phyloP scores from a whole-genome alignment of 2,329 filamentous ascomycete genomes.

The Lizonia empirigonia region DNA sequence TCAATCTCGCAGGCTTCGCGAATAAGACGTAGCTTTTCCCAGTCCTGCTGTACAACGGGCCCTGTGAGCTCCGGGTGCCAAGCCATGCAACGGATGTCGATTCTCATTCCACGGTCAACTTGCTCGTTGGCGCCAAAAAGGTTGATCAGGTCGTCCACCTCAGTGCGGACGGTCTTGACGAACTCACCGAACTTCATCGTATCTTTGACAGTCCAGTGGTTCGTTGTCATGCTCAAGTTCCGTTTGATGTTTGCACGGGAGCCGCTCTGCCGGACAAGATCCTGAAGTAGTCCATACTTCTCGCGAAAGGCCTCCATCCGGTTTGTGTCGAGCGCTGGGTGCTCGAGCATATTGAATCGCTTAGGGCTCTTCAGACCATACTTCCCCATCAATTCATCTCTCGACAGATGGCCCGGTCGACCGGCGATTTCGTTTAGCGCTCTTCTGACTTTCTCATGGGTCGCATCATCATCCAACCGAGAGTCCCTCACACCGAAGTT shows the following conservation, averaged over 20 bases:
- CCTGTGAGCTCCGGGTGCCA: slow-evolving; percentile 54
- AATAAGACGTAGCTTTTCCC: slow-evolving; percentile 53
- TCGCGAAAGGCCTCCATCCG: slow-evolving; percentile 55
- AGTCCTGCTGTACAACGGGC: slow-evolving; percentile 38
- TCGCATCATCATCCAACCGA: slow-evolving; percentile 49
- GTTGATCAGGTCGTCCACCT: slow-evolving; percentile 53
- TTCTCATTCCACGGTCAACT: slow-evolving; percentile 52
- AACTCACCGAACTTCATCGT: slow-evolving; percentile 49
- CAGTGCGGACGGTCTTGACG: slow-evolving; percentile 48
- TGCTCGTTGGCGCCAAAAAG: slow-evolving; percentile 52
- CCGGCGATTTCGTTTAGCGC: slow-evolving; percentile 54
- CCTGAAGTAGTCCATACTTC: slow-evolving; percentile 51
- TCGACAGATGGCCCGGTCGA: slow-evolving; percentile 45
- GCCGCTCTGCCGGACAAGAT: slow-evolving; percentile 44
- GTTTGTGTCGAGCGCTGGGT: slow-evolving; percentile 52
- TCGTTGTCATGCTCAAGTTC: slow-evolving; percentile 42
- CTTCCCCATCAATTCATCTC: slow-evolving; percentile 53
- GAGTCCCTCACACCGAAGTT: slow-evolving; percentile 53
- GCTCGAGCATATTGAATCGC: slow-evolving; percentile 42
- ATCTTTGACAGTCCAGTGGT: slow-evolving; percentile 52
- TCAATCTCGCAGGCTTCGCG: slow-evolving; percentile 50
- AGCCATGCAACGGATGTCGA: slow-evolving; percentile 55
- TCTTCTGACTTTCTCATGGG: slow-evolving; percentile 47
- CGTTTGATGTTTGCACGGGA: slow-evolving; percentile 43
- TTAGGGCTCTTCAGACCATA: slow-evolving; percentile 55